Evolutionary conservation across 176 grass and related monocot genomes (phyloP).

Genomic region (Secale cereale): DNA sequence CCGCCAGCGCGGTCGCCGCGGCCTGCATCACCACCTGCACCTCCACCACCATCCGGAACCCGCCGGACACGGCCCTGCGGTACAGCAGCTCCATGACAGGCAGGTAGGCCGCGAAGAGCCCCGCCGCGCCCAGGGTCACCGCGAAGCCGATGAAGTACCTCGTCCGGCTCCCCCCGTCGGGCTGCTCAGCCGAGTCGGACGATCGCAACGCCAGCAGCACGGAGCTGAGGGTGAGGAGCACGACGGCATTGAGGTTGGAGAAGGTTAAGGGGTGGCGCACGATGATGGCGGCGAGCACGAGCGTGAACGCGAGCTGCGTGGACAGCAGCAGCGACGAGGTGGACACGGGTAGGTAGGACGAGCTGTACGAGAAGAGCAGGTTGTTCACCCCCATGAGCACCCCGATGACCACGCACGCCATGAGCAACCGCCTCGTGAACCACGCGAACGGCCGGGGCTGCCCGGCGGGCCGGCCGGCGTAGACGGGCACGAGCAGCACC

Average conservation of each 20-base stretch:
- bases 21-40: constrained; percentile 92
- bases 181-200: constrained; percentile 42
- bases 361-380: constrained; percentile 75
- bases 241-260: constrained; percentile 82
- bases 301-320: constrained; percentile 81
- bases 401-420: constrained; percentile 56
- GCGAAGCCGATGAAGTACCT: constrained; percentile 65
- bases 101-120: constrained; percentile 79
- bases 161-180: constrained; percentile 39
- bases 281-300: constrained; percentile 69
- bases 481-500: constrained; percentile 63
- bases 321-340: constrained; percentile 92
- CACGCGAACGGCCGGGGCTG: constrained; percentile 39
- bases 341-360: constrained; percentile 87
- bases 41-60: constrained; percentile 80
- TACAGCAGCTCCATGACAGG: constrained; percentile 86
- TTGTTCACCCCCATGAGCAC: constrained; percentile 93
- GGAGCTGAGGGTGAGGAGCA: constrained; percentile 79
- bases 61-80: constrained; percentile 39
- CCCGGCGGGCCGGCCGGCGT: constrained; percentile 28
- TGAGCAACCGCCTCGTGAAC: constrained; percentile 52
- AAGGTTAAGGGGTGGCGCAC: constrained; percentile 83
- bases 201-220: constrained; percentile 65
- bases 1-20: constrained; percentile 68
- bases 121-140: constrained; percentile 73